phyloP scores from a whole-genome alignment of 352 stramenopile species.

The Detonula confervacea region DNA sequence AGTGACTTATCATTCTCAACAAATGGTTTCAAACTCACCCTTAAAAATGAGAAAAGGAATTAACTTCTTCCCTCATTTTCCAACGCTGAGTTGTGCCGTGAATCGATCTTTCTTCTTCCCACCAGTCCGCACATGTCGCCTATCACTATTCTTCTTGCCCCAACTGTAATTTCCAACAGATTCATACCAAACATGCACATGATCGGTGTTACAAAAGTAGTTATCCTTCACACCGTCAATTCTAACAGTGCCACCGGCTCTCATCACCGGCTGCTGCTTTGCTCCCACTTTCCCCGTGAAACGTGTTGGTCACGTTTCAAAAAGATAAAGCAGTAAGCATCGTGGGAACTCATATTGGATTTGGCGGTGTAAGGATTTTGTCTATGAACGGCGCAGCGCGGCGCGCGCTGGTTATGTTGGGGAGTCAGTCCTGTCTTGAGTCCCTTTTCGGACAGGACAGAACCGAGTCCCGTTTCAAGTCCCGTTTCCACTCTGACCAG shows the following conservation, averaged over 20 bases:
- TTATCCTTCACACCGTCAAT: constrained; percentile 9
- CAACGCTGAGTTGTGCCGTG: constrained; percentile 9
- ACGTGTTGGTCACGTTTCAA: too few relatives aligned
- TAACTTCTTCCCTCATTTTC: constrained; percentile 13
- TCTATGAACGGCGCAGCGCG: too few relatives aligned
- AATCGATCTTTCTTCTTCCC: constrained; percentile 35
- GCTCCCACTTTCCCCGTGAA: background rate
- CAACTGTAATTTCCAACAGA: constrained; percentile 16
- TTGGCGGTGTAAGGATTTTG: too few relatives aligned
- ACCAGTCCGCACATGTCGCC: constrained; percentile 16
- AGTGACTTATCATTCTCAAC: background rate
- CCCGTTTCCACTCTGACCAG: too few relatives aligned
- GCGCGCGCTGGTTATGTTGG: too few relatives aligned
- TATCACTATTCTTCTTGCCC: constrained; percentile 27
- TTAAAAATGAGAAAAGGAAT: constrained; percentile 37
- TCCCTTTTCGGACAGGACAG: too few relatives aligned
- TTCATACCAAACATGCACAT: constrained; percentile 27
- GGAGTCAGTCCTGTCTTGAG: too few relatives aligned
- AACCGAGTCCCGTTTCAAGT: too few relatives aligned
- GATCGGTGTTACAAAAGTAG: constrained; percentile 26
- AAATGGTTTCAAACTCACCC: constrained; percentile 15
- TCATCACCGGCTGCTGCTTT: background rate
- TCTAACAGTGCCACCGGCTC: background rate
- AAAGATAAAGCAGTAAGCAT: too few relatives aligned
- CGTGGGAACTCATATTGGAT: too few relatives aligned